phyloP scores from a whole-genome alignment of 1,139 yeast genomes.

The Magnusiomyces suaveolens region DNA sequence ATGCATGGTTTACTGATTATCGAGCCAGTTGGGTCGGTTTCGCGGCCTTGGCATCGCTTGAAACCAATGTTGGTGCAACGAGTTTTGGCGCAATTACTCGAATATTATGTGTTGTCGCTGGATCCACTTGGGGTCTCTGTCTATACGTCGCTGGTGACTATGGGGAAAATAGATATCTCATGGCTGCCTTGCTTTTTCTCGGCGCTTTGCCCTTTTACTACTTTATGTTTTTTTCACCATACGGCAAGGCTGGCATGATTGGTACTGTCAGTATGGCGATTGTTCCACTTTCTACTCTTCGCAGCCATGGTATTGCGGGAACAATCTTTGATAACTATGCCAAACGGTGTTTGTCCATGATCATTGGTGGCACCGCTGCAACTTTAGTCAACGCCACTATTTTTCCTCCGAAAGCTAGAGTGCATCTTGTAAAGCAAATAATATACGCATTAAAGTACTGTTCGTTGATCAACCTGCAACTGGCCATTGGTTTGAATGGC shows the following conservation, averaged over 20 bases:
- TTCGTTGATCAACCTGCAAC: conserved; percentile 33
- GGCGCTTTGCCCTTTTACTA: conserved; percentile 41
- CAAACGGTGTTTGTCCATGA: conserved; percentile 42
- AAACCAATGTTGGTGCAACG: conserved; percentile 45
- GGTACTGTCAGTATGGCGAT: conserved; percentile 40
- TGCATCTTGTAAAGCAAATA: conserved; percentile 36
- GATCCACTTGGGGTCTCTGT: conserved; percentile 43
- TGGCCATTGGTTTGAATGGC: conserved; percentile 38
- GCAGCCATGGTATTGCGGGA: conserved; percentile 28
- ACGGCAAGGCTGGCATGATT: conserved; percentile 43
- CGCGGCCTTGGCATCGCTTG: conserved; percentile 41
- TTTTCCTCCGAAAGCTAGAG: conserved; percentile 42
- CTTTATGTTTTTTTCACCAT: conserved; percentile 37
- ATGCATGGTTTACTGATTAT: conserved; percentile 39
- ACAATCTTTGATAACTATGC: conserved; percentile 39
- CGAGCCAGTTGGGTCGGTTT: conserved; percentile 47
- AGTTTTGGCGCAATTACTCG: conserved; percentile 39
- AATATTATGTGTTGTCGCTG: conserved; percentile 39
- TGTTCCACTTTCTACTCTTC: conserved; percentile 29
- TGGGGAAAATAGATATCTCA: conserved; percentile 37
- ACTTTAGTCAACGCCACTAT: conserved; percentile 37
- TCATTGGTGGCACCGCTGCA: conserved; percentile 43
- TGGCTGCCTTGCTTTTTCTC: conserved; percentile 35
- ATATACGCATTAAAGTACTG: conserved; percentile 35
- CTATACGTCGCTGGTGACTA: conserved; percentile 37